Base-by-base conservation (phyloP, 148 eudicot species). In the Spergularia bocconei region DNA sequence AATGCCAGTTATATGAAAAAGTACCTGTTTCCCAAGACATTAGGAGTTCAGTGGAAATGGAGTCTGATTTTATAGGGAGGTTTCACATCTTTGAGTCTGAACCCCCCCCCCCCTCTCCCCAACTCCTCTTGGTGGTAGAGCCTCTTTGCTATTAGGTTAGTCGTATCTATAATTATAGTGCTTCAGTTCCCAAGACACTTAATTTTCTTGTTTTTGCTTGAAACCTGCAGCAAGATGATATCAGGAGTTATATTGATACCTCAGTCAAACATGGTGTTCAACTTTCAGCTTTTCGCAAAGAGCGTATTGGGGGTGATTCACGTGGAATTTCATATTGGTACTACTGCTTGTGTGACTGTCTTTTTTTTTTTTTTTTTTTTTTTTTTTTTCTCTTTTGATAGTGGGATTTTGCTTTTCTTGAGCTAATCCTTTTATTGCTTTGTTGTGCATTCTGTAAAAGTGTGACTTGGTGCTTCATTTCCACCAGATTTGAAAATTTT, bases 161-260 rank as follows among this genome's bases (percentile, higher is more conserved):
- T 55, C 21, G 6, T 68, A 8, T 10, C n/a, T 7, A 5, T 50
- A 50, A 20, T 21, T 33, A 25, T 62, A 70, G n/a, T 33, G 20
- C 20, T 63, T 50, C 21, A 14, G 55, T 16, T 62, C 13, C 54
- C 29, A 48, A 47, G 66, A 15, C 48, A 70, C 61, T 76, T 58
- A 79, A 51, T 17, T 19, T 33, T 33, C 41, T 21, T 75, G 20
- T 77, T 63, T 52, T 38, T 71, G 61, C 67, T 68, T 72, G 74
- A 68, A 66, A 81, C 85, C 54, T 90, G 86, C 93, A 96, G 99
- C 99, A 96, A 96, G 99, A 96, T 79, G 99, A 96, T 83, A 89
- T 96, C 81, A 83, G 95, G 78, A 91, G 84, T 82, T 91, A 88
- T 67, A 92, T 96, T 65, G 99, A 96, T 72, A 79, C 84, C 72